Base-by-base conservation (phyloP, 1,139 yeast genomes). In the Geotrichum klebahnii region DNA sequence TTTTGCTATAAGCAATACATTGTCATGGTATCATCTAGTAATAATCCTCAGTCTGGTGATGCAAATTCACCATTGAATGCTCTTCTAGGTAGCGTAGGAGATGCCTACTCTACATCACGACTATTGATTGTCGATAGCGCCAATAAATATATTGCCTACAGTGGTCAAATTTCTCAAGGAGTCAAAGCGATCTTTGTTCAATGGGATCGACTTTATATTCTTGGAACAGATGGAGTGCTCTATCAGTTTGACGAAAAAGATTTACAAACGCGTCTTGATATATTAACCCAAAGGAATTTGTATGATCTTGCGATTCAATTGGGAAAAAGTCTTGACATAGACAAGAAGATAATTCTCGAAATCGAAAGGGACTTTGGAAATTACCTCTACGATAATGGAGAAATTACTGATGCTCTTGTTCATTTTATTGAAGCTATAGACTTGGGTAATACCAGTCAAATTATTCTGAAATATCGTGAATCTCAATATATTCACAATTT, bases 391-490 rank as follows among this genome's bases (percentile, higher is more conserved):
- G 76, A 75, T 2, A 81, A 79, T 55, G 84, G 78, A 35, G 82
- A 83, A 43, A 78, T 70, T 47, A 80, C 78, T 5, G 88, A 79
- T 12, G 84, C 97, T 0, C 79, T 89, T 56, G 73, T 76, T 20
- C 82, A 84, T 55, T 92, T 81, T 60, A 76, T 84, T 16, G 69
- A 70, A 23, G 78, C 85, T 17, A 64, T 79, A 16, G 72, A 71
- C 16, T 64, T 74, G 3, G 76, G 71, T 3, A 67, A 71, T 20
- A 81, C 89, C 3, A 84, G 90, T 67, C 84, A 81, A 56, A 79
- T 89, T 4, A 86, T 92, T 31, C 79, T 89, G 26, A 84, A 84
- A 59, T 89, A 84, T 65, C 87, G 86, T 57, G 95, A 89, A 54
- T 81, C 89, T n/a, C 83, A 87, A 14, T 85, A 85, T 56, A 82